These are phyloP conservation scores for Starmera pachycereana DNA, from an alignment of 805 yeast genomes.

Conservation along the genomic window DNA sequence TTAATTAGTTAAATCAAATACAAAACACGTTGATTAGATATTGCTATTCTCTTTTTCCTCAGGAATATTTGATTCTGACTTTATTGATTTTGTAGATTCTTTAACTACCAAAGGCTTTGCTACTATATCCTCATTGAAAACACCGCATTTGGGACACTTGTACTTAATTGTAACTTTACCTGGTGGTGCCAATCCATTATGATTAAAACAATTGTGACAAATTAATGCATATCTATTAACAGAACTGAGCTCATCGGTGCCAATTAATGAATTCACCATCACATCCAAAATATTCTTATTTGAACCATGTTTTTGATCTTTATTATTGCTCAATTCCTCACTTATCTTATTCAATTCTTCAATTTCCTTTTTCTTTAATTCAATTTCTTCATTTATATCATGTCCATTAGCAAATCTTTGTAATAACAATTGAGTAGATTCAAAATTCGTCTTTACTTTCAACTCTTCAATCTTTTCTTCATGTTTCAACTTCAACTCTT, in stretches of 20 bases:
- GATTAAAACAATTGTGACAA: constrained; percentile 53
- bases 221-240: constrained; percentile 61
- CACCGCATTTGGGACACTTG: constrained; percentile 58
- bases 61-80: too few species aligned
- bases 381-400: constrained; percentile 34
- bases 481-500: constrained; percentile 33
- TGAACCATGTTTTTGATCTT: not conserved
- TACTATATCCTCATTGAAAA: constrained; percentile 16
- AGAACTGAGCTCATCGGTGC: constrained; percentile 54
- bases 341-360: constrained; percentile 26
- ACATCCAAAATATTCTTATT: constrained; percentile 29
- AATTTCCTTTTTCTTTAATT: constrained; percentile 26
- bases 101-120: not conserved
- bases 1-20: too few species aligned
- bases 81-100: too few species aligned
- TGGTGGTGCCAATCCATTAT: constrained; percentile 79
- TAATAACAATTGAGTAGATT: constrained; percentile 64
- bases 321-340: constrained; percentile 12
- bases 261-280: constrained; percentile 34
- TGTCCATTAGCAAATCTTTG: constrained; percentile 49
- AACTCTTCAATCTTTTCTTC: constrained; percentile 50
- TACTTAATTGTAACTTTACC: constrained; percentile 50
- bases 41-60: too few species aligned
- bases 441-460: constrained; percentile 64
- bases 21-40: too few species aligned